Evolutionary conservation across 2,329 filamentous ascomycete species (phyloP), one percentile per base, ranked within the genome.

Genomic region (Hymenoscyphus occultus): DNA sequence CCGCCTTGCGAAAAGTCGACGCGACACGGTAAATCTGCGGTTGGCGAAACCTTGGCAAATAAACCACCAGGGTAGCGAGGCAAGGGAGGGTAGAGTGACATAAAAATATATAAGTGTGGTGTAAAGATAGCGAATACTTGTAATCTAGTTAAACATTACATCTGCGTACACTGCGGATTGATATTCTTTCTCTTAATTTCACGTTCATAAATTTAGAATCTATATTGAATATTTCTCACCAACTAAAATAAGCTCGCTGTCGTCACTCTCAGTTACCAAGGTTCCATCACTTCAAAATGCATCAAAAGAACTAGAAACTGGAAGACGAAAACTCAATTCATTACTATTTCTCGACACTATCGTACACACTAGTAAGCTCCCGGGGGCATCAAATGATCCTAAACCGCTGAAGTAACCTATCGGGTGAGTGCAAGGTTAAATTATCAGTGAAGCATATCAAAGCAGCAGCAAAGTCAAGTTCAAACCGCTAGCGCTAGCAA

Each of bases 261-360:
- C 35, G 35, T 35, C 35, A 35, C 35, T 35, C 35, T 35, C 42
- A 45, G 13, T 45, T 3, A n/a, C 42, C 14, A 16, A 45, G 42
- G 14, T 13, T 45, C n/a, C 7, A n/a, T 45, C 5, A n/a, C 13
- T 7, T 7, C 5, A n/a, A 45, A 45, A 16, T 19, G 35, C 42
- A 45, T n/a, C 4, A 7, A n/a, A n/a, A 14, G 14, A 45, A n/a
- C 42, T 14, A 45, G n/a, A 16, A 7, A 45, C 2, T 12, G 3
- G 22, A 14, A 6, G 9, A 56, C 54, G 6, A 35, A 35, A 56
- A 56, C 54, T 31, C 39, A 45, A 42, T 57, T 32, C 13, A 35
- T 35, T 63, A 64, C 31, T 61, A 58, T 51, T 66, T 59, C 28
- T 66, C 62, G 60, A 63, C 66, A 69, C 64, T 69, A 69, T 69